These are phyloP conservation scores for Alternaria conjuncta DNA, from an alignment of 2,329 filamentous ascomycete genomes.

Conservation along the genomic window DNA sequence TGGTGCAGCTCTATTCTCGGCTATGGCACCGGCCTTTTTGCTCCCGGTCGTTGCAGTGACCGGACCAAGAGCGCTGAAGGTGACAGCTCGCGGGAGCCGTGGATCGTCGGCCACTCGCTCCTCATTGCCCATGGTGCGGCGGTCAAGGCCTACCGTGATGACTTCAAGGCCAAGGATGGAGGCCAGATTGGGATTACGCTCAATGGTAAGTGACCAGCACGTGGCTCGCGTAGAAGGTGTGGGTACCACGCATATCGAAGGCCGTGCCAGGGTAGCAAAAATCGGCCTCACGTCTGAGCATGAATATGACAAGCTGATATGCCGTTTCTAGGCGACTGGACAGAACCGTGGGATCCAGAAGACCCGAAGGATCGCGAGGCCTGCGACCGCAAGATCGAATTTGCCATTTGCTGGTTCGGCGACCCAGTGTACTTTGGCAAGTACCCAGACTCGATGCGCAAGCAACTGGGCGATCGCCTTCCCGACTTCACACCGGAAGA, in stretches of 20 bases:
- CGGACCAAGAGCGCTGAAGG: constrained; percentile 72
- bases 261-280: not conserved
- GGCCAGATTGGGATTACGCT: constrained; percentile 88
- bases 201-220: constrained; percentile 64
- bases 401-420: constrained; percentile 86
- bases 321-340: constrained; percentile 67
- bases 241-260: constrained; percentile 17
- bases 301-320: constrained; percentile 22
- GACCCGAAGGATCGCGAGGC: constrained; percentile 79
- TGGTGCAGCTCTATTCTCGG: constrained; percentile 84
- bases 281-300: not conserved
- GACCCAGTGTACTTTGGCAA: constrained; percentile 86
- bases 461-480: constrained; percentile 78
- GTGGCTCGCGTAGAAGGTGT: constrained; percentile 19
- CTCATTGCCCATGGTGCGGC: constrained; percentile 80
- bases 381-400: constrained; percentile 81
- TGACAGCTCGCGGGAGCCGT: constrained; percentile 78
- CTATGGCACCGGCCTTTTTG: constrained; percentile 78
- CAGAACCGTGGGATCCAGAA: constrained; percentile 80
- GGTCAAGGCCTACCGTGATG: constrained; percentile 81
- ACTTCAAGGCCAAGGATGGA: constrained; percentile 74
- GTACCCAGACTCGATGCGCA: constrained; percentile 83
- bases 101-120: constrained; percentile 82
- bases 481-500: constrained; percentile 78
- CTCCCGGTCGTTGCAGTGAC: constrained; percentile 82